These are phyloP conservation scores for Acer saccharum DNA, from an alignment of 345 rosid genomes.

Conservation along the genomic window DNA sequence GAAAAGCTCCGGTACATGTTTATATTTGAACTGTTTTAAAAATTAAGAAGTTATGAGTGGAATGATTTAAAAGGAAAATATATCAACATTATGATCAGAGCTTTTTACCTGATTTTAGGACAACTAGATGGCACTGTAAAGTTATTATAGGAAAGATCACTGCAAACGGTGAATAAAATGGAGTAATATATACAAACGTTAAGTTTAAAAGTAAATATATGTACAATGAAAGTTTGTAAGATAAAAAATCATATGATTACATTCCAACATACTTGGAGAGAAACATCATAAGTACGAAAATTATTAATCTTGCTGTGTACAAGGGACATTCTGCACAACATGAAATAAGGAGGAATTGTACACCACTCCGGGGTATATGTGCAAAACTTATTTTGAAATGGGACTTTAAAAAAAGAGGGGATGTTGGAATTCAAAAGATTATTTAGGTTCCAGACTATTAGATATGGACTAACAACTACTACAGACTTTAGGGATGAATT, in stretches of 20 bases:
- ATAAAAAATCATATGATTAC: too few relatives aligned
- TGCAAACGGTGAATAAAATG: constrained; percentile 23
- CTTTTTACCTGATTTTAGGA: too few relatives aligned
- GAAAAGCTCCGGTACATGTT: constrained; percentile 45
- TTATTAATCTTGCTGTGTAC: background rate
- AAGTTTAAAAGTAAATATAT: background rate
- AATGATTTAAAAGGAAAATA: background rate
- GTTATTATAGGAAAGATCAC: constrained; percentile 74
- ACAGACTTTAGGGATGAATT: background rate
- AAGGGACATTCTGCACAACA: background rate
- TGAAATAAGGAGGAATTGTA: background rate
- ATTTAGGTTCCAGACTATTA: background rate
- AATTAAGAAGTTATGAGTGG: background rate
- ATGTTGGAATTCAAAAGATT: background rate
- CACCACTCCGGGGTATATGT: background rate
- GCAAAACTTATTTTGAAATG: too few relatives aligned
- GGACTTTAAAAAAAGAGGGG: too few relatives aligned
- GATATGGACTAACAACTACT: background rate
- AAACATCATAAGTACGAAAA: background rate
- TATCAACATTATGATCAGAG: background rate
- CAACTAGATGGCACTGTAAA: constrained; percentile 38
- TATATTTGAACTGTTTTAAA: constrained; percentile 11
- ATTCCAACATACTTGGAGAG: too few relatives aligned
- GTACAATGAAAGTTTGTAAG: background rate
- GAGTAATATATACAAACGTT: background rate